Evolutionary conservation across 345 rosid genomes (phyloP), one percentile per base, ranked within the genome.

Genomic region (Hibiscus syriacus): DNA sequence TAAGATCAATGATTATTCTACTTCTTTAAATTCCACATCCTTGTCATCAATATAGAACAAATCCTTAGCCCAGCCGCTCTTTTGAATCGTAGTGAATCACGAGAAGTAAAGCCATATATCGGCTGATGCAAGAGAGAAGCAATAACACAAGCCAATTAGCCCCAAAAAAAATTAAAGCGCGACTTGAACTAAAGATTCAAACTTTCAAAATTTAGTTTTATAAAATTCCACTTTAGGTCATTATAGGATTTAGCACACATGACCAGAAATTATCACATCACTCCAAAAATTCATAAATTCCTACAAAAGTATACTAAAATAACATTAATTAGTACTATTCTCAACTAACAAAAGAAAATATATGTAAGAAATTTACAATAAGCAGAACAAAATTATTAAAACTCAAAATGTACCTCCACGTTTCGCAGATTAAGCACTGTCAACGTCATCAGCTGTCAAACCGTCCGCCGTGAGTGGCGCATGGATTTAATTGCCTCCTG

Each of bases 401-500:
- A 20, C 4, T 27, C 23, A 2, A 55, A 7, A 29, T 9, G 67
- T 38, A 92, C 96, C 88, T 92, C 98, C 55, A 90, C 83, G 72
- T 87, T 90, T 77, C 90, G 77, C 50, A 90, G 81, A 64, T 66
- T 85, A 46, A 92, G 98, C 96, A 43, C 77, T 74, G 80, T 90
- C 95, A 16, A 92, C 95, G 64, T 92, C 96, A 14, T 83, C 84
- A 32, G 82, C 76, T 7, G 83, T 84, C 81, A 92, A 69, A 74
- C 73, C 38, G 83, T 90, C 66, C 98, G 79, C 63, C 86, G 83
- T 4, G 88, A 79, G 77, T 92, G 98, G 63, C 90, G 96, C 98
- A 90, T 92, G 73, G 92, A 90, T 74, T 90, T 92, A 69, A 92
- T 79, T 7, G 98, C 89, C 71, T 90, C 98, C 98, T 91, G 81